Percentiles rank a stretch among this genome's conserved stretches.
Conservation (phyloP, 176 grass and related monocot species). For the Urochloa ruziziensis region DNA sequence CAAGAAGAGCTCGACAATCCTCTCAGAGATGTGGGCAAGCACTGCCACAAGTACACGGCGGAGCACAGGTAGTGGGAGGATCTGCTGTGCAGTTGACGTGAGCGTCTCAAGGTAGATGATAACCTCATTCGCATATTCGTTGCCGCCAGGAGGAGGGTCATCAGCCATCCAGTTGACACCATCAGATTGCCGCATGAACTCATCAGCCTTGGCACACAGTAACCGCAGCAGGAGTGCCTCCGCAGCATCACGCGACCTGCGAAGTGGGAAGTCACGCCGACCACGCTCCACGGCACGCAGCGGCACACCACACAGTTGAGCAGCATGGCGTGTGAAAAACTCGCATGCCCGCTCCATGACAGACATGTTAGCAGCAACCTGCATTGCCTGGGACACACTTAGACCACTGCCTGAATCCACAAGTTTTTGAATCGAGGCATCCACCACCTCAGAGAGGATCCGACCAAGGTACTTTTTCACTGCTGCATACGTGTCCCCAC, state of each 20-base stretch:
- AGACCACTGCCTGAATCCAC: conserved; percentile 66
- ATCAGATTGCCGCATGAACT: conserved; percentile 76
- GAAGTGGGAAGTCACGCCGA: conserved; percentile 74
- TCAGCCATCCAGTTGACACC: conserved; percentile 88
- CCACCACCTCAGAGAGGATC: conserved; percentile 72
- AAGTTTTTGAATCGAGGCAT: conserved; percentile 66
- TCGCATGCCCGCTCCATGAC: conserved; percentile 96
- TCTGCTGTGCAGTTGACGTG: conserved; percentile 79
- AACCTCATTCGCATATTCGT: conserved; percentile 93
- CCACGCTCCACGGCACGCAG: conserved; percentile 65
- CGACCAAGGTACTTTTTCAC: conserved; percentile 95
- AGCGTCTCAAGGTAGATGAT: conserved; percentile 91
- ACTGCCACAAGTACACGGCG: conserved; percentile 71
- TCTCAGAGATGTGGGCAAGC: conserved; percentile 69
- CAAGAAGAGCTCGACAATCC: conserved; percentile 75
- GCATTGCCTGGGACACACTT: conserved; percentile 90
- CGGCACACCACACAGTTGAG: conserved; percentile 79
- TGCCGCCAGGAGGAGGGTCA: conserved; percentile 61
- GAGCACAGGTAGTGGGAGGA: conserved; percentile 75
- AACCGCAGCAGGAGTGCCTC: conserved; percentile 68
- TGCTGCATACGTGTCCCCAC: conserved; percentile 71
- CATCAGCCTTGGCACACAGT: conserved; percentile 66
- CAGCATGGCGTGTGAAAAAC: conserved; percentile 89
- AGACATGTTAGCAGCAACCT: conserved; percentile 91
- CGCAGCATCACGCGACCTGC: conserved; percentile 69